Conservation (phyloP, 2,329 filamentous ascomycete species). For the Tolypocladium amazonense region DNA sequence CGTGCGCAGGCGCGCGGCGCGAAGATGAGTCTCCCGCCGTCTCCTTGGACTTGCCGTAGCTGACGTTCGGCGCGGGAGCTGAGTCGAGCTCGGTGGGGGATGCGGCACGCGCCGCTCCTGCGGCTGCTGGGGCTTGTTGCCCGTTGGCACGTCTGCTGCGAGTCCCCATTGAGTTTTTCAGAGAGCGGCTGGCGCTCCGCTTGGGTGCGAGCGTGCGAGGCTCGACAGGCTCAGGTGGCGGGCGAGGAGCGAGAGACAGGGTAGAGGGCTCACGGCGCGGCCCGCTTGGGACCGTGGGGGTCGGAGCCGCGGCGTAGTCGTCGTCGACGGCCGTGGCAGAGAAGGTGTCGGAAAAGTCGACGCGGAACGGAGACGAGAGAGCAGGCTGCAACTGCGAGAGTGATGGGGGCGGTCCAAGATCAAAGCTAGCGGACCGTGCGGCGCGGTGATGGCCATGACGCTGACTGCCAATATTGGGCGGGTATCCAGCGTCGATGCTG, state of each 20-base stretch:
- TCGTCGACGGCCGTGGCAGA: conserved; percentile 20
- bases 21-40: conserved; percentile 32
- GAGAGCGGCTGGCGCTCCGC: conserved; percentile 45
- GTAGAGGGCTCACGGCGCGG: conserved; percentile 44
- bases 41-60: conserved; percentile 49
- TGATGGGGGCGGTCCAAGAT: conserved; percentile 37
- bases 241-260: conserved; percentile 20
- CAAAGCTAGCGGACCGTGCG: conserved; percentile 65
- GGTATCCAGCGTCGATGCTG: conserved; percentile 54
- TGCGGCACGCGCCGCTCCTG: conserved; percentile 13
- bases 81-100: conserved; percentile 33
- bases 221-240: conserved; percentile 28
- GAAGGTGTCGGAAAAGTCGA: conserved; percentile 38
- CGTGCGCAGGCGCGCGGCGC: conserved; percentile 27
- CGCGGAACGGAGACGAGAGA: conserved; percentile 28
- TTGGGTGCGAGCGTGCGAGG: conserved; percentile 37
- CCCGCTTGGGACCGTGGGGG: conserved; percentile 71
- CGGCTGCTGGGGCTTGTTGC: conserved; percentile 10
- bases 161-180: conserved; percentile 32
- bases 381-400: conserved; percentile 13
- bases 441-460: conserved; percentile 22
- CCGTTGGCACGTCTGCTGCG: conserved; percentile 16
- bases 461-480: conserved; percentile 46
- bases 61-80: conserved; percentile 46
- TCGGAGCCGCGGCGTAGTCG: conserved; percentile 73